These are phyloP conservation scores for Corchorus olitorius DNA, from an alignment of 345 rosid species.

Conservation along the genomic window DNA sequence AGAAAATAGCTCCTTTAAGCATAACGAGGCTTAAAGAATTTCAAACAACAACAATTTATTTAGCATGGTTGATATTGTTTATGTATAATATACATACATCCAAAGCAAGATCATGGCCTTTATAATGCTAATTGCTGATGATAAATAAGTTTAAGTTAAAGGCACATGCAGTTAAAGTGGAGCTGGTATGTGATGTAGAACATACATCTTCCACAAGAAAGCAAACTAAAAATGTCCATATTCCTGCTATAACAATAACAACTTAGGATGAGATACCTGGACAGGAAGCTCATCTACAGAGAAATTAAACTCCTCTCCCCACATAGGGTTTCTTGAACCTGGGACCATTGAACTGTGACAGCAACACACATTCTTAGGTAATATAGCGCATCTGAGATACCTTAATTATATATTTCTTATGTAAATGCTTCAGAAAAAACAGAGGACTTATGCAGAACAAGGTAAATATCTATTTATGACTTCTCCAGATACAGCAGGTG, in stretches of 20 bases:
- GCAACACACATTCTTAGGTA: constrained; percentile 14
- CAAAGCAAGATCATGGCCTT: constrained; percentile 4
- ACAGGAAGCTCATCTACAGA: constrained; percentile 88
- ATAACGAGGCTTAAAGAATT: constrained; percentile 2
- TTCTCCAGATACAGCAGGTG: constrained; percentile 6
- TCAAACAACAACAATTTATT: not conserved
- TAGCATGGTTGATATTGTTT: not conserved
- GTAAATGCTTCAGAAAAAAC: not conserved
- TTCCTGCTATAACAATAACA: not conserved
- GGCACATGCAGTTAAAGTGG: not conserved
- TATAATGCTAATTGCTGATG: constrained; percentile 1
- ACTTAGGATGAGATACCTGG: constrained; percentile 51
- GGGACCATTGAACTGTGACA: constrained; percentile 91
- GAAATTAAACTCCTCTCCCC: constrained; percentile 99
- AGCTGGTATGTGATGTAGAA: not conserved
- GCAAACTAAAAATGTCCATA: not conserved
- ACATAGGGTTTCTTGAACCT: constrained; percentile 98
- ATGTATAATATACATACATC: not conserved
- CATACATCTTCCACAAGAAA: not conserved
- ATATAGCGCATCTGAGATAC: not conserved
- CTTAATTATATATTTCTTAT: not conserved
- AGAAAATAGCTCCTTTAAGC: not conserved
- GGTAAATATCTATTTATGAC: not conserved
- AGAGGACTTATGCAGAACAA: not conserved
- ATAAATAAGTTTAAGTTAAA: not conserved